A percentile compares a stretch with the other conserved stretches of the same genome.
Evolutionary conservation across 2,329 filamentous ascomycete species (phyloP).

Genomic region (Hypoxylon sp.): DNA sequence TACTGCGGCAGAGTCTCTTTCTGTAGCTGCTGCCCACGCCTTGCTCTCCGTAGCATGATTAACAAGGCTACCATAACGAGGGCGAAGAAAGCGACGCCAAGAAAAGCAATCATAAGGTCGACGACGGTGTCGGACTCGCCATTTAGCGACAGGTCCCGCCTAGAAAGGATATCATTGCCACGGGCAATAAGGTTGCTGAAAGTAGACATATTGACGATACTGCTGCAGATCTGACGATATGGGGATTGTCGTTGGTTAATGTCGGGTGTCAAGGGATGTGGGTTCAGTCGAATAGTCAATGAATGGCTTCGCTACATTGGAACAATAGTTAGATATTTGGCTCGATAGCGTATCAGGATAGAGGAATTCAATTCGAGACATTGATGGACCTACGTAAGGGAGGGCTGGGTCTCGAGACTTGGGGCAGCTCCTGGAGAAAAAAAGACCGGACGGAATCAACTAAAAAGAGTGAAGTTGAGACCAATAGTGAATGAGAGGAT

Average conservation of each 20-base stretch:
- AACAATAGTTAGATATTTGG: conserved; percentile 43
- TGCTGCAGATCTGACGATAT: conserved; percentile 35
- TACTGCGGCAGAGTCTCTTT: conserved; percentile 76
- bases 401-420: conserved; percentile 49
- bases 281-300: conserved; percentile 43
- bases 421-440: conserved; percentile 54
- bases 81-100: conserved; percentile 81
- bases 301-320: conserved; percentile 43
- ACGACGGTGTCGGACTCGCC: conserved; percentile 71
- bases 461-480: conserved; percentile 63
- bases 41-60: conserved; percentile 77
- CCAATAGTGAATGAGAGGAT: conserved; percentile 58
- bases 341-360: conserved; percentile 25
- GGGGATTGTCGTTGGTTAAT: conserved; percentile 36
- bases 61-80: conserved; percentile 76
- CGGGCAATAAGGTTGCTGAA: conserved; percentile 56
- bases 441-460: conserved; percentile 62
- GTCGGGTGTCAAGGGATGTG: conserved; percentile 44
- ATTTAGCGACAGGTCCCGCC: conserved; percentile 57
- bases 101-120: conserved; percentile 81
- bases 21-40: conserved; percentile 60
- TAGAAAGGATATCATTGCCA: conserved; percentile 59
- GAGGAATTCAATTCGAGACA: conserved; percentile 38
- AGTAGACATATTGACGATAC: conserved; percentile 49
- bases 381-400: conserved; percentile 49